Base-by-base conservation (phyloP, 768 basidiomycete species). In the Phylloporus arenicola region DNA sequence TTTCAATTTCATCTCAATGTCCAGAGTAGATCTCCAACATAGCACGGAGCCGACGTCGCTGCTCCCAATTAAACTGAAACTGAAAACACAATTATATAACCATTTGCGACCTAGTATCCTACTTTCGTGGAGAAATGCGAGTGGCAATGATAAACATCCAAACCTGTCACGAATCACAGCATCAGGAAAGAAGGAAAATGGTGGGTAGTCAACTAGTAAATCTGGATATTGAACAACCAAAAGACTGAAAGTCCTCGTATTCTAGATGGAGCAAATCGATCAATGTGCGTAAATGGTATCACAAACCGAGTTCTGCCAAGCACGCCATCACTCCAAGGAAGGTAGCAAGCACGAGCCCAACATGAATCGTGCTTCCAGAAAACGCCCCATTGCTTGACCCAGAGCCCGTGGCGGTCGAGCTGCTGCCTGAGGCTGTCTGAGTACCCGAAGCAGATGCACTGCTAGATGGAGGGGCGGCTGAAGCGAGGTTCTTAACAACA, bases 401-500 rank as follows among this genome's bases (percentile, higher is more conserved):
- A 47, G 59, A 52, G 25, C 25, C 7, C 25, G 25, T 25, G 25
- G 25, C 7, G 7, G 57, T 59, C 35, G 63, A 43, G 33, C 40
- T 47, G n/a, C 54, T 53, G 4, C 60, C 51, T 2, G 57, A 39
- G 7, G 51, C 48, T 13, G 51, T 53, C 6, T 51, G 45, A 22
- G 64, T 57, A 3, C 57, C 57, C 17, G 67, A 57, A 14, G 61
- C 42, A 6, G 63, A 50, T 3, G 46, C 46, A 17, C 40, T 54
- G 13, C 58, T 54, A 20, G 67, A 53, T 2, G 75, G 55, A 3
- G 76, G 69, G n/a, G 74, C 71, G 3, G 73, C 70, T n/a, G 69
- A 55, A 25, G 75, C 72, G 25, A 86, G 69, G 43, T 67, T 64
- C 34, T 62, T 59, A 11, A 86, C 72, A 11, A 61, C 50, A 25